phyloP scores from a whole-genome alignment of 139 green algal genomes.

The Chlorella sp. region DNA sequence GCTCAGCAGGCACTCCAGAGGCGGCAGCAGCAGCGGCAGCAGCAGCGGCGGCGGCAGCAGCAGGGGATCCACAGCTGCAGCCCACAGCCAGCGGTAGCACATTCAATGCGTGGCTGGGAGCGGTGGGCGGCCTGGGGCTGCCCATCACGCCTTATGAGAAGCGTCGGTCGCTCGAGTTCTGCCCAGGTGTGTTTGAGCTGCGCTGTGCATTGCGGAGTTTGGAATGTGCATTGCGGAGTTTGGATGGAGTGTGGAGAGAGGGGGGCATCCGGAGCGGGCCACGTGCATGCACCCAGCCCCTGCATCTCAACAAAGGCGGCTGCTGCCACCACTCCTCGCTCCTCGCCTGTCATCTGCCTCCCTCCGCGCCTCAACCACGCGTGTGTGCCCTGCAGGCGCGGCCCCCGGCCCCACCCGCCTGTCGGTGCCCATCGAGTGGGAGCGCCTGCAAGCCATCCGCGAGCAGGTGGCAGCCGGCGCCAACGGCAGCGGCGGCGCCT shows the following conservation, averaged over 20 bases:
- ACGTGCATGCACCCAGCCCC: neutral
- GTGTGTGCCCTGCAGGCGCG: neutral
- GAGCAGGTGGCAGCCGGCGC: no score
- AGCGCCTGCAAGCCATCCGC: neutral
- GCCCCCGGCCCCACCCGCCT: neutral
- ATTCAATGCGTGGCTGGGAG: no score
- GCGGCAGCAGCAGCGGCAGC: neutral
- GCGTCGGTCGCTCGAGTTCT: neutral
- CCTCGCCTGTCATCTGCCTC: neutral
- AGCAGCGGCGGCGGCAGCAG: neutral
- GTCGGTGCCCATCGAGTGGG: constrained; percentile 22
- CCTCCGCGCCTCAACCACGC: neutral
- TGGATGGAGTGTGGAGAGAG: neutral
- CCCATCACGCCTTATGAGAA: neutral
- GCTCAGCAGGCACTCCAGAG: neutral
- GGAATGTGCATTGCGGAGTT: neutral
- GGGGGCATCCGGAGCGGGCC: neutral
- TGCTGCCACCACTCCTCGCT: neutral
- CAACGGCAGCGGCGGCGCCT: neutral
- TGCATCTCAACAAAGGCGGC: neutral
- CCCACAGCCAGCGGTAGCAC: no score
- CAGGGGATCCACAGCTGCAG: neutral
- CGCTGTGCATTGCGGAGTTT: neutral
- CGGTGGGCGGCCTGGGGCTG: neutral
- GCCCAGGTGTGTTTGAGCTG: neutral